Base-by-base conservation (phyloP, 345 rosid genomes). In the Hypericum androsaemum region DNA sequence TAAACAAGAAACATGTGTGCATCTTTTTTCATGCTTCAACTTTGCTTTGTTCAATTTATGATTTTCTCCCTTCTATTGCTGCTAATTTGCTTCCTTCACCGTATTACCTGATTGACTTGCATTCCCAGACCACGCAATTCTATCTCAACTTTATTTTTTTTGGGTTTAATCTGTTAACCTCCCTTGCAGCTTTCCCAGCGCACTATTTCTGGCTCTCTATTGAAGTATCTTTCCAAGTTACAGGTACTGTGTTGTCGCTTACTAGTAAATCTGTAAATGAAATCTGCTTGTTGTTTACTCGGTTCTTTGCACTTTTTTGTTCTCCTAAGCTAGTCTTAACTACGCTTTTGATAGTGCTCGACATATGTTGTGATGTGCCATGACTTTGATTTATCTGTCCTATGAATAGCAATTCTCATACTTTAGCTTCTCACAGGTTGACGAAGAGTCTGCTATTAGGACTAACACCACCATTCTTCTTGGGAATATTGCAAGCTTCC, bases 391-490 rank as follows among this genome's bases (percentile, higher is more conserved):
- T 1, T 22, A 1, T 22, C 32, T 56, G 11, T 40, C 39, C 6
- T 39, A 36, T 46, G 14, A 56, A 49, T 52, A 43, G 50, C 48
- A 12, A 42, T 64, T 64, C 48, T 57, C 32, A 54, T 8, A 8
- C 53, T 45, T 66, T 54, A 35, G 67, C 28, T 54, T 64, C 48
- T 65, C 48, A 53, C 68, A 92, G 99, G 95, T 88, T 71, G 99
- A 92, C 73, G 99, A 92, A 74, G 99, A 92, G 67, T 82, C 99
- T 53, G 97, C 97, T 47, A 92, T 92, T 57, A 82, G 95, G 77
- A 86, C 99, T 56, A 92, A 88, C 72, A 88, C 97, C 63, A 92
- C 99, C 58, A 92, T 92, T 66, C 79, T 92, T 64, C 97, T 92
- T 0, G 99, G 99, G 48, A 92, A 92, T 69, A 92, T 92, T 62